Evolutionary conservation across 2,329 filamentous ascomycete genomes (phyloP).

Genomic region (Penicillium olsonii): DNA sequence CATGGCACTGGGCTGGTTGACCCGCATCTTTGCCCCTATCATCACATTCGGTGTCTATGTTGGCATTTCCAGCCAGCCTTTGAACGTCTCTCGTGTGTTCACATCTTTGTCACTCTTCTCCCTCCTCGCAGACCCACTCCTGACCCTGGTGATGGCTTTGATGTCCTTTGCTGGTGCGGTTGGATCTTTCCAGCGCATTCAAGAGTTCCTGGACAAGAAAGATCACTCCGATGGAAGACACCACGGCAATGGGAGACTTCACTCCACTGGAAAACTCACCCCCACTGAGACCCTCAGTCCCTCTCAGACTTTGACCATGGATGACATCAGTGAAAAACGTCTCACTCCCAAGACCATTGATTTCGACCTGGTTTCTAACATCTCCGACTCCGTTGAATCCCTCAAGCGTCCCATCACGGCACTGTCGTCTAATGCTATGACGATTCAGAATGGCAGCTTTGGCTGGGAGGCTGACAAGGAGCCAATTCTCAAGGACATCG

Average conservation of each 20-base stretch:
- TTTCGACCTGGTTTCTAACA: slow-evolving; percentile 25
- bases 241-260: no score
- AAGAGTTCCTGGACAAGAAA: slow-evolving; percentile 45
- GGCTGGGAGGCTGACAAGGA: slow-evolving; percentile 49
- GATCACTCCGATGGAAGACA: slow-evolving; percentile 30
- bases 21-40: slow-evolving; percentile 47
- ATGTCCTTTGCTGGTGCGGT: slow-evolving; percentile 47
- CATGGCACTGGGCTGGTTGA: slow-evolving; percentile 43
- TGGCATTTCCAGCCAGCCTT: slow-evolving; percentile 39
- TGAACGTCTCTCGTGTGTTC: slow-evolving; percentile 47
- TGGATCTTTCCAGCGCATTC: slow-evolving; percentile 50
- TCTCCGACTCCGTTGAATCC: slow-evolving; percentile 25
- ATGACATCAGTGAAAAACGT: slow-evolving; percentile 24
- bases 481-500: slow-evolving; percentile 45
- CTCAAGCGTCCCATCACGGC: slow-evolving; percentile 19
- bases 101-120: slow-evolving; percentile 52
- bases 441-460: slow-evolving; percentile 49
- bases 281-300: neutral
- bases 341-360: slow-evolving; percentile 23
- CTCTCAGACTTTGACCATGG: slow-evolving; percentile 12
- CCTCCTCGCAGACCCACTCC: slow-evolving; percentile 48
- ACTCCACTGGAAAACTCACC: slow-evolving; percentile 26
- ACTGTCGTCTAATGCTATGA: slow-evolving; percentile 32
- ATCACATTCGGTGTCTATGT: slow-evolving; percentile 50
- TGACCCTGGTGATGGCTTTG: slow-evolving; percentile 49